Evolutionary conservation across 768 basidiomycete genomes (phyloP).

Genomic region (Cyclocybe cylindracea): DNA sequence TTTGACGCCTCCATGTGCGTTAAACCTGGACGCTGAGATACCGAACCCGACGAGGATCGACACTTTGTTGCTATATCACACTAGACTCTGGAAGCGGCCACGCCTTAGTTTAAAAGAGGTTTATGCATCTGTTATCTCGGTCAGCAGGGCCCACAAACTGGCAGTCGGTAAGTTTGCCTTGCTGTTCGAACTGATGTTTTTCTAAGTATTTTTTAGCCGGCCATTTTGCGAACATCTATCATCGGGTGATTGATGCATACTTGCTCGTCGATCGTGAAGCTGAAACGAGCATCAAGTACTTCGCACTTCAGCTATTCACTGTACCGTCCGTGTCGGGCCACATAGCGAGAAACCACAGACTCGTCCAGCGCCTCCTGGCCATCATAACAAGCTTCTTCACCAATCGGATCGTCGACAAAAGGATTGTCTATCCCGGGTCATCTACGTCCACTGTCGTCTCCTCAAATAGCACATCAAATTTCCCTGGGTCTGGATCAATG

Average conservation of each 20-base stretch:
- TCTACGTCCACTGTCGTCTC: constrained; percentile 5
- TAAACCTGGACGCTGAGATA: constrained; percentile 39
- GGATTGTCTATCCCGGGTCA: constrained; percentile 50
- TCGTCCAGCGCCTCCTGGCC: constrained; percentile 75
- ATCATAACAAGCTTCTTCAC: constrained; percentile 94
- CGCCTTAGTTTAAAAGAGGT: constrained; percentile 81
- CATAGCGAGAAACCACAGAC: constrained; percentile 70
- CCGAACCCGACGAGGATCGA: constrained; percentile 66
- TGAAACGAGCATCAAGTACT: constrained; percentile 93
- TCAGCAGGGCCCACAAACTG: constrained; percentile 74
- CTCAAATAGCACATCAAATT: not conserved
- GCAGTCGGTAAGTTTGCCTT: constrained; percentile 63
- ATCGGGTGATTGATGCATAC: constrained; percentile 85
- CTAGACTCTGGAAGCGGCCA: constrained; percentile 83
- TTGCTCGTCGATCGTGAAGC: constrained; percentile 92
- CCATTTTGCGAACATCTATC: constrained; percentile 85
- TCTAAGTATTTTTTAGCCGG: constrained; percentile 49
- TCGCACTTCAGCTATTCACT: constrained; percentile 91
- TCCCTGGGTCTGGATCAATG: constrained; percentile 1
- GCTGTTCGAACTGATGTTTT: not conserved
- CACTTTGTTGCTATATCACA: constrained; percentile 79
- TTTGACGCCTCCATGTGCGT: constrained; percentile 35
- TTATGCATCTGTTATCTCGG: constrained; percentile 71
- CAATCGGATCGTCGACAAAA: constrained; percentile 78
- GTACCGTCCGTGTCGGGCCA: constrained; percentile 83